Evolutionary conservation across 1,284 basidiomycete species (phyloP).

Genomic region (Ustilago shanxiensis): DNA sequence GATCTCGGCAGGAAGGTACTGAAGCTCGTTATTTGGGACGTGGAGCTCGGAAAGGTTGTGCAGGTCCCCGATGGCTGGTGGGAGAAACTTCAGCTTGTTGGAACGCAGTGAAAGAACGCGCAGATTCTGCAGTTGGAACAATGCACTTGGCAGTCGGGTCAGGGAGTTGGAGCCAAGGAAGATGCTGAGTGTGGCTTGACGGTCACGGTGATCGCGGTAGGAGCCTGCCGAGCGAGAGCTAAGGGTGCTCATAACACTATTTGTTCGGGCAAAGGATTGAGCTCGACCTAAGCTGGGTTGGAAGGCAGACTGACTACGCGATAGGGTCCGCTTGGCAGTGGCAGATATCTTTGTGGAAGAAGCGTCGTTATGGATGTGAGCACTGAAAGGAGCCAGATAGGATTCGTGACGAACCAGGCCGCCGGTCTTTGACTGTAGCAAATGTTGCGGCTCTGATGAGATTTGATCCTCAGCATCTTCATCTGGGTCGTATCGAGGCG

Average conservation of each 20-base stretch:
- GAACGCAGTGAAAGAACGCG: slow-evolving; percentile 66
- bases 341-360: slow-evolving; percentile 3
- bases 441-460: slow-evolving; percentile 11
- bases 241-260: slow-evolving; percentile 33
- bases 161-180: slow-evolving; percentile 57
- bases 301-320: slow-evolving; percentile 46
- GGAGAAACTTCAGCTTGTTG: slow-evolving; percentile 62
- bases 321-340: slow-evolving; percentile 18
- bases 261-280: slow-evolving; percentile 39
- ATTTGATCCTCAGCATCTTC: background rate
- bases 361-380: slow-evolving; percentile 35
- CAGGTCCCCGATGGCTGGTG: slow-evolving; percentile 64
- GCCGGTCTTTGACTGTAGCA: slow-evolving; percentile 39
- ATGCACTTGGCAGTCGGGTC: slow-evolving; percentile 61
- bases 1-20: slow-evolving; percentile 65
- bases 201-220: slow-evolving; percentile 43
- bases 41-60: slow-evolving; percentile 63
- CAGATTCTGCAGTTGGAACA: slow-evolving; percentile 65
- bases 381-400: slow-evolving; percentile 47
- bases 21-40: slow-evolving; percentile 59
- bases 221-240: slow-evolving; percentile 41
- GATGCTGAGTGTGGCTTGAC: slow-evolving; percentile 51
- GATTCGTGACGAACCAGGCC: slow-evolving; percentile 51
- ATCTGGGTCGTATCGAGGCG: slow-evolving; percentile 40
- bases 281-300: slow-evolving; percentile 29